These are phyloP conservation scores for Lophiostoma macrostomum DNA, from an alignment of 495 filamentous ascomycete species.

Conservation along the genomic window DNA sequence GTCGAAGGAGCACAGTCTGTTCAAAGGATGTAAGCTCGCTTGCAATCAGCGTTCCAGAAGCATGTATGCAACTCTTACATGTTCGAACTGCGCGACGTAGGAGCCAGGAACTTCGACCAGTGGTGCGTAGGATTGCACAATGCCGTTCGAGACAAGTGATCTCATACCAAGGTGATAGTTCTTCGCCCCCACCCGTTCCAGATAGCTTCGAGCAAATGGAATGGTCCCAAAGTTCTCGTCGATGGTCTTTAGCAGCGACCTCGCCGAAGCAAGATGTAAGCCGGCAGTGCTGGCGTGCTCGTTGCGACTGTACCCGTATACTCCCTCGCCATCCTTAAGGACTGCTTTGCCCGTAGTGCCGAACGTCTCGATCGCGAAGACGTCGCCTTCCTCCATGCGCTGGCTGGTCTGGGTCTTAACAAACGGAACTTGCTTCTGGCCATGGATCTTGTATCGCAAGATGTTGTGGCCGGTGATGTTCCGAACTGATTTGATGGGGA, in stretches of 20 bases:
- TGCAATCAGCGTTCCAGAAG: too few species aligned
- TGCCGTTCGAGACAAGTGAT: slow-evolving; percentile 61
- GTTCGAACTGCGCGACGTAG: slow-evolving; percentile 92
- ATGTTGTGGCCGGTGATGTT: slow-evolving; percentile 61
- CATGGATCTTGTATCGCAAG: slow-evolving; percentile 57
- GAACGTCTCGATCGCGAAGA: slow-evolving; percentile 66
- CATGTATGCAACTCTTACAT: too few species aligned
- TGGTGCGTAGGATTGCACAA: slow-evolving; percentile 88
- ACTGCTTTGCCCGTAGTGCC: slow-evolving; percentile 58
- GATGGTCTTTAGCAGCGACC: slow-evolving; percentile 57
- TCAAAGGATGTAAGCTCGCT: too few species aligned
- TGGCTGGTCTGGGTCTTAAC: slow-evolving; percentile 56
- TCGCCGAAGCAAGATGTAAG: slow-evolving; percentile 59
- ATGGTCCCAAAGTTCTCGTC: slow-evolving; percentile 63
- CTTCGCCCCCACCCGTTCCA: slow-evolving; percentile 60
- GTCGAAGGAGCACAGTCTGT: too few species aligned
- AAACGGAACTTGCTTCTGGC: slow-evolving; percentile 60
- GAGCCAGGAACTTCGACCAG: slow-evolving; percentile 90
- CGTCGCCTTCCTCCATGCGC: slow-evolving; percentile 68
- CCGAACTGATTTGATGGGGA: slow-evolving; percentile 58
- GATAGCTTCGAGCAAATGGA: slow-evolving; percentile 60
- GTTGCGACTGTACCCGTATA: slow-evolving; percentile 52
- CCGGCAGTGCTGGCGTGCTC: too few species aligned
- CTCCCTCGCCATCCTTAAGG: slow-evolving; percentile 42
- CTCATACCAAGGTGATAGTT: slow-evolving; percentile 58